phyloP scores from a whole-genome alignment of 306 rosid genomes.

The Dalbergia cochinchinensis region DNA sequence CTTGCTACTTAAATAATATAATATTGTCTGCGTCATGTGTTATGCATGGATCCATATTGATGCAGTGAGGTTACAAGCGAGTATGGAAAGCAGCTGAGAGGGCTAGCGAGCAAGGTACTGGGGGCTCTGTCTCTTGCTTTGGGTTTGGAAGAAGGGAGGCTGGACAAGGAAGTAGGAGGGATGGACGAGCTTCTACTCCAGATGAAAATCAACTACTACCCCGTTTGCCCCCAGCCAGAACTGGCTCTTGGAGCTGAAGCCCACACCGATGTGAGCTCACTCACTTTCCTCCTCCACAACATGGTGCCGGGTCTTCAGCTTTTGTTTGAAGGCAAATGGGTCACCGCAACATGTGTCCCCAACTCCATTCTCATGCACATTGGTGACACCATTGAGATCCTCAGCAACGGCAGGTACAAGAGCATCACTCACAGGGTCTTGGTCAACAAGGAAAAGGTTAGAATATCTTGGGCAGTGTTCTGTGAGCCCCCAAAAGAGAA shows the following conservation, averaged over 20 bases:
- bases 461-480: conserved; percentile 93
- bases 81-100: conserved; percentile 70
- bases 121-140: conserved; percentile 62
- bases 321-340: conserved; percentile 70
- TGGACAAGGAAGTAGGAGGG: conserved; percentile 87
- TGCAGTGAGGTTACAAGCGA: conserved; percentile 71
- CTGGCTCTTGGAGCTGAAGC: conserved; percentile 91
- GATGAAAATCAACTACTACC: conserved; percentile 88
- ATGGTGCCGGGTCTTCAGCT: conserved; percentile 96
- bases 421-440: conserved; percentile 86
- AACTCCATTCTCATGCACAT: conserved; percentile 83
- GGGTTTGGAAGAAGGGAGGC: conserved; percentile 76
- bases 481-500: conserved; percentile 93
- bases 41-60: not conserved
- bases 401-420: conserved; percentile 83
- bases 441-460: conserved; percentile 86
- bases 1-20: too few species aligned
- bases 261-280: conserved; percentile 82
- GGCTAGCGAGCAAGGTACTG: conserved; percentile 64
- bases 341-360: conserved; percentile 82
- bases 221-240: conserved; percentile 88
- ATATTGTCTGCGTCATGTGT: too few species aligned
- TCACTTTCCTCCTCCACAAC: conserved; percentile 85
- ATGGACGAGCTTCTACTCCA: conserved; percentile 80
- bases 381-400: conserved; percentile 85